These are phyloP conservation scores for Marasmius tenuissimus DNA, from an alignment of 1,284 basidiomycete genomes.

Conservation along the genomic window DNA sequence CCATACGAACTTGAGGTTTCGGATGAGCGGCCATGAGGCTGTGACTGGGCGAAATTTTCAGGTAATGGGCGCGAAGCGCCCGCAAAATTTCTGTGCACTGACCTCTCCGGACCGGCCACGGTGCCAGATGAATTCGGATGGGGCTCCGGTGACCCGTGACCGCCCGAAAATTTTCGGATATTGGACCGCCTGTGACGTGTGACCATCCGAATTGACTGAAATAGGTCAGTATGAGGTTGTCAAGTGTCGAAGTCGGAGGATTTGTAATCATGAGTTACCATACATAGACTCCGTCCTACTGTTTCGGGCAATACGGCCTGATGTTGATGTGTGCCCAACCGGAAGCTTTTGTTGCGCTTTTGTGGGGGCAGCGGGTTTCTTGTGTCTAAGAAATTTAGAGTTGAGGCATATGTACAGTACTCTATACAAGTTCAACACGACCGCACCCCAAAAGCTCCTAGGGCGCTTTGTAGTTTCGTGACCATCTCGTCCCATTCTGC, in stretches of 20 bases:
- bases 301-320: too few species aligned
- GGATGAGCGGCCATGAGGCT: background rate
- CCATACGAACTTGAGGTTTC: background rate
- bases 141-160: background rate
- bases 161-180: background rate
- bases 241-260: too few species aligned
- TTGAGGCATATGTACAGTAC: background rate
- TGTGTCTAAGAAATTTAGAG: background rate
- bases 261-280: too few species aligned
- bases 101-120: background rate
- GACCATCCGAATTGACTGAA: background rate
- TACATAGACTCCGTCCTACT: too few species aligned
- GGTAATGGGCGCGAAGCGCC: background rate
- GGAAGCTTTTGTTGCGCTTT: too few species aligned
- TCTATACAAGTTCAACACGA: background rate
- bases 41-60: background rate
- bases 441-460: constrained; percentile 54
- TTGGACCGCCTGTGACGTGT: background rate
- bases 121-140: background rate
- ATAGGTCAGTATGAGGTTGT: background rate
- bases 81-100: background rate
- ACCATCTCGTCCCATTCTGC: constrained; percentile 96
- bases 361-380: too few species aligned
- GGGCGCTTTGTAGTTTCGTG: constrained; percentile 76
- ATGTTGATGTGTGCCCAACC: too few species aligned